Evolutionary conservation across 2,329 filamentous ascomycete species (phyloP).

Genomic region (Exophiala viscosa): DNA sequence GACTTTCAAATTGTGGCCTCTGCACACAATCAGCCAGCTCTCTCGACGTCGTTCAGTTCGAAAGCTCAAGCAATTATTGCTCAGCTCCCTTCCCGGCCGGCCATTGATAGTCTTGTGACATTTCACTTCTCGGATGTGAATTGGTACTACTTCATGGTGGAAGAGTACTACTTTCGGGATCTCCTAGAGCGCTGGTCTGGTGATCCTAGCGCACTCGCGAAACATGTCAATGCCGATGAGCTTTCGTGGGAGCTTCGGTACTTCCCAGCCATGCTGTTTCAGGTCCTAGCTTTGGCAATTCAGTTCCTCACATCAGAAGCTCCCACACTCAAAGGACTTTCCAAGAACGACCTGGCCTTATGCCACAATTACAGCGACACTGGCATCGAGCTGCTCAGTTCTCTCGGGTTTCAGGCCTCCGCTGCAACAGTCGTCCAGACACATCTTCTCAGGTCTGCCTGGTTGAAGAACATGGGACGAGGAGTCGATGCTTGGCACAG

Average conservation of each 20-base stretch:
- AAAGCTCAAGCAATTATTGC: background rate
- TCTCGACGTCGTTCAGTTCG: background rate
- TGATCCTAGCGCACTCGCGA: background rate
- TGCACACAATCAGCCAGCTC: background rate
- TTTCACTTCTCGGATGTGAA: background rate
- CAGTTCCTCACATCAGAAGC: slow-evolving; percentile 3
- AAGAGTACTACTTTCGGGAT: background rate
- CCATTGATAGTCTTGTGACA: background rate
- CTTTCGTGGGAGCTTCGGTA: background rate
- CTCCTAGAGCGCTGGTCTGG: background rate
- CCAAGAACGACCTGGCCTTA: background rate
- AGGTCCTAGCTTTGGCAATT: slow-evolving; percentile 2
- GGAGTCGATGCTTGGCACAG: slow-evolving; percentile 3
- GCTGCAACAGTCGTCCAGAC: slow-evolving; percentile 3
- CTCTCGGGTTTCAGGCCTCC: background rate
- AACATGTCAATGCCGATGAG: background rate
- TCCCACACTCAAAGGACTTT: background rate
- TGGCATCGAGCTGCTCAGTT: background rate
- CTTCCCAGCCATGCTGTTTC: slow-evolving; percentile 7
- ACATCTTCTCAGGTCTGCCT: background rate
- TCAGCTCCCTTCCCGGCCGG: background rate
- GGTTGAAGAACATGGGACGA: slow-evolving; percentile 7
- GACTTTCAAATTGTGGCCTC: background rate
- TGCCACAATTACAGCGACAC: slow-evolving; percentile 3
- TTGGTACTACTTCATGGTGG: background rate